phyloP scores from a whole-genome alignment of 208 protist genomes.

The Crithidia brevicula region DNA sequence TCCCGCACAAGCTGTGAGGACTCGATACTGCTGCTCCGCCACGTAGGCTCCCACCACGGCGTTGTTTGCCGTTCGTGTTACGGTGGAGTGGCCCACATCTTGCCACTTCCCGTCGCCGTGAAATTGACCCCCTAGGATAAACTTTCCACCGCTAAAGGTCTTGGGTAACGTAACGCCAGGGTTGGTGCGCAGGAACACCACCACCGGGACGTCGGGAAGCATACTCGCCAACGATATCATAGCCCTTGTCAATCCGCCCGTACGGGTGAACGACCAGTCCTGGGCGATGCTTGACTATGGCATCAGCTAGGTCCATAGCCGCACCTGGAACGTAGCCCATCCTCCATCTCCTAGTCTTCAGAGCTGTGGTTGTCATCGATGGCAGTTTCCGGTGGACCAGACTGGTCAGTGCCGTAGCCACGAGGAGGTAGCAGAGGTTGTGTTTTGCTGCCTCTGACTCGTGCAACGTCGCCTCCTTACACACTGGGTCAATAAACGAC shows the following conservation, averaged over 20 bases:
- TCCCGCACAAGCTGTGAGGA: background rate
- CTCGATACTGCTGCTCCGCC: background rate
- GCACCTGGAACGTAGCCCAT: background rate
- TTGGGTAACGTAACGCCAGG: background rate
- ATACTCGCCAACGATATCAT: background rate
- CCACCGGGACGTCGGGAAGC: too few relatives aligned
- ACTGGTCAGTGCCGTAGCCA: background rate
- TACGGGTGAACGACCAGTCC: background rate
- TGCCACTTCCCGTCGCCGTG: background rate
- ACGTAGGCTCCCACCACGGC: background rate
- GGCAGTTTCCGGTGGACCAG: background rate
- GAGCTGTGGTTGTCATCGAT: background rate
- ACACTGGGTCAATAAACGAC: background rate
- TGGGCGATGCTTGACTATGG: background rate
- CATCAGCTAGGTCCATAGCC: background rate
- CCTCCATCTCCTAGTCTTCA: background rate
- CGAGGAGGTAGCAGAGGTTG: background rate
- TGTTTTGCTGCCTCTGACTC: background rate
- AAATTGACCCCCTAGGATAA: background rate
- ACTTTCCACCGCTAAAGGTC: background rate
- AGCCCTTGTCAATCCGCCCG: background rate
- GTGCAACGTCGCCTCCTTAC: background rate
- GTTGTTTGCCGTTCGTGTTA: background rate
- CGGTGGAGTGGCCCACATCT: background rate
- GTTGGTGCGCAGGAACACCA: background rate